Conservation (phyloP, 1,139 yeast species). For the Citeromyces hawaiiensis region DNA sequence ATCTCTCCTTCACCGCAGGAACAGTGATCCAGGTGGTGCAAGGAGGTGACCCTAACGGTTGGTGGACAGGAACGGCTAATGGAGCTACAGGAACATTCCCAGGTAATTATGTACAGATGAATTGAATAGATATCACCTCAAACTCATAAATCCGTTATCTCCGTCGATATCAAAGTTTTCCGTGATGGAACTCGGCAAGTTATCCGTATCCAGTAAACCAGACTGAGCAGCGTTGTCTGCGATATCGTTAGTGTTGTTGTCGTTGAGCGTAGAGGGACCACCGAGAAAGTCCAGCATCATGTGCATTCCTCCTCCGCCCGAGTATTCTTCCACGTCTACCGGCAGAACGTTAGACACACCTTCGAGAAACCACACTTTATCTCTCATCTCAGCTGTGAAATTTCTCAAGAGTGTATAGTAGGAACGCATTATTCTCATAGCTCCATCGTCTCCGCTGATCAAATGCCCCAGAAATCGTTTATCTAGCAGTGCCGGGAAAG, state of each 20-base stretch:
- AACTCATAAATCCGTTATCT: constrained; percentile 1
- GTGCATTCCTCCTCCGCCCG: constrained; percentile 84
- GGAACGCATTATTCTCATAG: constrained; percentile 82
- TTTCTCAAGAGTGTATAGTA: constrained; percentile 73
- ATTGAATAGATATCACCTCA: constrained; percentile 11
- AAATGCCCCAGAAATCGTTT: constrained; percentile 61
- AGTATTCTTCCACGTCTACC: constrained; percentile 70
- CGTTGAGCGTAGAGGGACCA: constrained; percentile 45
- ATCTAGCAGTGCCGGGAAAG: constrained; percentile 86
- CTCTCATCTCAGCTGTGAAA: constrained; percentile 78
- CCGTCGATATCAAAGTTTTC: constrained; percentile 26
- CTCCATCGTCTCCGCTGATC: constrained; percentile 73
- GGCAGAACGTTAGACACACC: constrained; percentile 83
- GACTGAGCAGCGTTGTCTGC: constrained; percentile 19
- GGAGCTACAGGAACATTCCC: constrained; percentile 91
- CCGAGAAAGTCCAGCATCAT: constrained; percentile 83
- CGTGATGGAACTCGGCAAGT: constrained; percentile 42
- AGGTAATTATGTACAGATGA: constrained; percentile 82
- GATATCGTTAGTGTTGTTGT: constrained; percentile 30
- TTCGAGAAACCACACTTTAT: constrained; percentile 86
- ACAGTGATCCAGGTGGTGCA: constrained; percentile 74
- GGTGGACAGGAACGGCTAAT: constrained; percentile 95
- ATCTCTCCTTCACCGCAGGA: constrained; percentile 77
- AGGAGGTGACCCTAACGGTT: constrained; percentile 80
- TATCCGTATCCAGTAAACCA: constrained; percentile 38